Percentiles rank a stretch among this genome's conserved stretches.
Conservation (phyloP, 192 early-diverging fungal genomes). For the Funneliformis geosporum region DNA sequence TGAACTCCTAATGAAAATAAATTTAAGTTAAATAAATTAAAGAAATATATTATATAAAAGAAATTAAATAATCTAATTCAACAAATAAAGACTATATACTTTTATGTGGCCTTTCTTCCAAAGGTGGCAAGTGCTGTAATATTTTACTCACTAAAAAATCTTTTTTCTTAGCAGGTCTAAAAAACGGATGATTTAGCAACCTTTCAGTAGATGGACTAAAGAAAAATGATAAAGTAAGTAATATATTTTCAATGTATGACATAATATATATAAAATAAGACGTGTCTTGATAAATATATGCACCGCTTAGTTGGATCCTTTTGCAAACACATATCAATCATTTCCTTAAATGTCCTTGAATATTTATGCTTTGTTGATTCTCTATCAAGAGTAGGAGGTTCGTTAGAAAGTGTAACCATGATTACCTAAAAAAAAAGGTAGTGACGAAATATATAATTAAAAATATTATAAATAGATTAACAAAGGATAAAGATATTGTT, state of each 20-base stretch:
- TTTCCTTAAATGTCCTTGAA: constrained; percentile 78
- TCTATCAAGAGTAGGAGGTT: constrained; percentile 81
- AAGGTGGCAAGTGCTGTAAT: constrained; percentile 62
- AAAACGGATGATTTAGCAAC: constrained; percentile 75
- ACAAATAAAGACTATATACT: constrained; percentile 31
- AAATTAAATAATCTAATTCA: not conserved
- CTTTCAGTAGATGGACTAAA: constrained; percentile 77
- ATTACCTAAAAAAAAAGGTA: constrained; percentile 56
- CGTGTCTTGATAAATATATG: not conserved
- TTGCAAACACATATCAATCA: constrained; percentile 80
- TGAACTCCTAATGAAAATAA: constrained; percentile 37
- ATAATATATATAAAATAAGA: not conserved
- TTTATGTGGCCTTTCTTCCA: constrained; percentile 69
- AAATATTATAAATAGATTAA: not conserved
- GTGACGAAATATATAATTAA: not conserved
- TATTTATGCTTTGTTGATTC: constrained; percentile 74
- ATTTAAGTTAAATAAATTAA: not conserved
- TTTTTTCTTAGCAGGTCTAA: constrained; percentile 73
- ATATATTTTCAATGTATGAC: not conserved
- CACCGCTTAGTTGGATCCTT: constrained; percentile 76
- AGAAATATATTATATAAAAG: not conserved
- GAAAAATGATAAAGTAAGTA: not conserved
- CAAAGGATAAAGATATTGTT: not conserved
- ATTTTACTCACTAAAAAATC: constrained; percentile 60
- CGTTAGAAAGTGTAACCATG: constrained; percentile 85